A percentile compares a stretch with the other conserved stretches of the same genome.
Conservation (phyloP, 2,329 filamentous ascomycete genomes). For the Talaromyces verruculosus region DNA sequence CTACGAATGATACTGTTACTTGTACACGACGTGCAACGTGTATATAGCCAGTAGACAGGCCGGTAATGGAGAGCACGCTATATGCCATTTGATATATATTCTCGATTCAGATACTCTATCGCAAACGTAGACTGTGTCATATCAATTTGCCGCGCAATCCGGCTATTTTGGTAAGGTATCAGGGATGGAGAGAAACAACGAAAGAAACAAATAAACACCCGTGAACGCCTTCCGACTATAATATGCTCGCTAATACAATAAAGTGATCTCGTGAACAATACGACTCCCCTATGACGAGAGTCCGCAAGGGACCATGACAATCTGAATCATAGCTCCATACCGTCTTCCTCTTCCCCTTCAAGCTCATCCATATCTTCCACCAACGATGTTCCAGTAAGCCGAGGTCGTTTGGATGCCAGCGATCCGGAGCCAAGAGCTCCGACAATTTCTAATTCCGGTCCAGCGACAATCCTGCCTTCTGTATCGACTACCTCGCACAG, state of each 20-base stretch:
- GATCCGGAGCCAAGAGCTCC: conserved; percentile 54
- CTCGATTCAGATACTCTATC: not conserved
- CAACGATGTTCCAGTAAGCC: conserved; percentile 28
- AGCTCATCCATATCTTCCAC: conserved; percentile 42
- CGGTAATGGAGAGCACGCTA: not conserved
- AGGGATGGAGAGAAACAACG: conserved; percentile 16
- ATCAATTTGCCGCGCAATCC: not conserved
- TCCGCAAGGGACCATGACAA: conserved; percentile 10
- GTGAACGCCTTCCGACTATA: conserved; percentile 12
- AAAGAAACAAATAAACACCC: conserved; percentile 8
- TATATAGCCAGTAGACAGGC: not conserved
- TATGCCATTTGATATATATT: not conserved
- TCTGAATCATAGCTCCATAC: conserved; percentile 44
- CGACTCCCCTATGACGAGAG: conserved; percentile 6
- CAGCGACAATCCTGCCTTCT: conserved; percentile 86
- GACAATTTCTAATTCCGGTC: conserved; percentile 72
- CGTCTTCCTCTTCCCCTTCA: conserved; percentile 50
- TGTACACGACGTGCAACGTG: conserved; percentile 19
- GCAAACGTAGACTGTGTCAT: not conserved
- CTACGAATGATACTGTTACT: not conserved
- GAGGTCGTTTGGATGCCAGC: conserved; percentile 40
- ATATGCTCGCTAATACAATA: conserved; percentile 18
- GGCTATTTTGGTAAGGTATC: not conserved
- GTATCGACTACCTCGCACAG: conserved; percentile 90
- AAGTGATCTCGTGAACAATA: conserved; percentile 17